Conservation (phyloP, 2,329 filamentous ascomycete genomes). For the Pseudogymnoascus sp. region DNA sequence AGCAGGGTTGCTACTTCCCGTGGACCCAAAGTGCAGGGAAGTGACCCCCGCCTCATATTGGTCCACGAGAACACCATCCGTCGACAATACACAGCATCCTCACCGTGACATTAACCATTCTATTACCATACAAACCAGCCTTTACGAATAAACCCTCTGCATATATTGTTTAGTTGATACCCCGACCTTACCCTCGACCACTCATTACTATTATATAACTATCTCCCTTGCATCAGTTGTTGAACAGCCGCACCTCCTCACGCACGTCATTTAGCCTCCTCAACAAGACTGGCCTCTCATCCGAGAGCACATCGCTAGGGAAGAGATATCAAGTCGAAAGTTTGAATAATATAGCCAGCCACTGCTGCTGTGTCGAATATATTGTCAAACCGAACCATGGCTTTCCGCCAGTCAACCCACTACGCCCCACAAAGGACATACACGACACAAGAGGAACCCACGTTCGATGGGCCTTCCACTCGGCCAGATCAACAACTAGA, state of each 20-base stretch:
- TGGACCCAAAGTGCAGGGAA: background rate
- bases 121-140: background rate
- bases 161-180: slow-evolving; percentile 1
- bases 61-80: slow-evolving; percentile 1
- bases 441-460: slow-evolving; percentile 33
- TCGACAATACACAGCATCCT: background rate
- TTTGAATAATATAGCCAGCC: background rate
- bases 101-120: slow-evolving; percentile 2
- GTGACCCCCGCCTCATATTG: slow-evolving; percentile 7
- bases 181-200: background rate
- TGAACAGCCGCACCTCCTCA: background rate
- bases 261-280: background rate
- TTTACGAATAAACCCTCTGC: background rate
- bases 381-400: slow-evolving; percentile 33
- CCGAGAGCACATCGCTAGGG: background rate
- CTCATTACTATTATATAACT: background rate
- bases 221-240: background rate
- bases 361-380: background rate
- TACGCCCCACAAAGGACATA: slow-evolving; percentile 43
- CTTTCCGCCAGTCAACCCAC: slow-evolving; percentile 53
- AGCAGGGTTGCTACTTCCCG: slow-evolving; percentile 4
- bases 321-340: background rate
- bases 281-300: background rate
- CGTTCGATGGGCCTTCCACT: slow-evolving; percentile 17
- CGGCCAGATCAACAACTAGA: slow-evolving; percentile 41